Conservation (phyloP, 2,329 filamentous ascomycete genomes). For the Ramularia collo-cygni region DNA sequence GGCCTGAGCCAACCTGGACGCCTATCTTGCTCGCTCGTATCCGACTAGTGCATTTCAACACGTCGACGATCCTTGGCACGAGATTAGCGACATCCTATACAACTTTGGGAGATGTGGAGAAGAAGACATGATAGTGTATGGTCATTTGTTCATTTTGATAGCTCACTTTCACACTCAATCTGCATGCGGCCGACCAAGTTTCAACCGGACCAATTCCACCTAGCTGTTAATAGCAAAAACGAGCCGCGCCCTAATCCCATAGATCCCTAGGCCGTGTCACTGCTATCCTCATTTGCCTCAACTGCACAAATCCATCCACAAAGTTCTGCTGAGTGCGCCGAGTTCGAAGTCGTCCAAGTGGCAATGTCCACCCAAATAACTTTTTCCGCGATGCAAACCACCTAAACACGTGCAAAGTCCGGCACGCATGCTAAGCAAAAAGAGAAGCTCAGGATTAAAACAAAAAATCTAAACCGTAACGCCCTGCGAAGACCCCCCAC, state of each 20-base stretch:
- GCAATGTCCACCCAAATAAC: slow-evolving; percentile 2
- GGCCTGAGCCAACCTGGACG: too few relatives aligned
- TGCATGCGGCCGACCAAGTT: neutral
- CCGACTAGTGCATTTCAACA: too few relatives aligned
- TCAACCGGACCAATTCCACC: neutral
- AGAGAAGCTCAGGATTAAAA: neutral
- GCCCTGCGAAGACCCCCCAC: neutral
- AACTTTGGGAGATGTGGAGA: too few relatives aligned
- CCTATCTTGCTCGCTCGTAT: too few relatives aligned
- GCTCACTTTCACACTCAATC: too few relatives aligned
- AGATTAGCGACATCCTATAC: too few relatives aligned
- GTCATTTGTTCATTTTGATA: too few relatives aligned
- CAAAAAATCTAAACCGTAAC: slow-evolving; percentile 1
- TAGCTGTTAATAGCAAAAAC: neutral
- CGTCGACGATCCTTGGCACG: too few relatives aligned
- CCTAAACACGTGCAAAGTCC: neutral
- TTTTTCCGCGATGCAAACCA: slow-evolving; percentile 5
- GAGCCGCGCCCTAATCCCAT: neutral
- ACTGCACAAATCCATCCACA: slow-evolving; percentile 6
- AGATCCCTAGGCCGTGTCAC: neutral
- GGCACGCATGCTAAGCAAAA: neutral
- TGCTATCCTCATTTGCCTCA: neutral
- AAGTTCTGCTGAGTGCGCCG: slow-evolving; percentile 5
- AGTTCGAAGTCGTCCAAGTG: too few relatives aligned
- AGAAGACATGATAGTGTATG: too few relatives aligned